phyloP scores from a whole-genome alignment of 2,329 filamentous ascomycete species.

The Cladosporium sp. region DNA sequence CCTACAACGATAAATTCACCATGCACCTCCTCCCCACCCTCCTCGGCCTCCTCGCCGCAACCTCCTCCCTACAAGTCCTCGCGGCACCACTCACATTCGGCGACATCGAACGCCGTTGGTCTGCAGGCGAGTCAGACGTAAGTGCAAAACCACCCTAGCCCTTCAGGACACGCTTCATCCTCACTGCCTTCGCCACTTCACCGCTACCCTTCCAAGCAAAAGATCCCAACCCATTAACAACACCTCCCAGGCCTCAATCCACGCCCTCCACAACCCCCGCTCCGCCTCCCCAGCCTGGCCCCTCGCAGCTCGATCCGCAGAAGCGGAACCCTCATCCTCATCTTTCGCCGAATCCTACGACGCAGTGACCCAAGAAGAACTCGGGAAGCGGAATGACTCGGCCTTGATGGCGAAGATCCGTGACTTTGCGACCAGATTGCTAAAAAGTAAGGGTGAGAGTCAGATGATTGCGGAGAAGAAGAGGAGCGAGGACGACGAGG shows the following conservation, averaged over 20 bases:
- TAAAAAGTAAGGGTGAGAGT: constrained; percentile 13
- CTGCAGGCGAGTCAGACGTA: constrained; percentile 26
- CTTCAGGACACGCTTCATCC: too few species aligned
- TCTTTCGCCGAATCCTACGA: constrained; percentile 5
- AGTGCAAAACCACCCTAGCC: constrained; percentile 10
- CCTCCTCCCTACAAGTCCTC: constrained; percentile 12
- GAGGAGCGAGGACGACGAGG: constrained; percentile 15
- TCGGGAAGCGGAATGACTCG: not conserved
- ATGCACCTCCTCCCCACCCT: constrained; percentile 19
- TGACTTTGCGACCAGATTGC: constrained; percentile 16
- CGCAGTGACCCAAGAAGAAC: constrained; percentile 9
- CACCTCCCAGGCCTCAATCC: constrained; percentile 16
- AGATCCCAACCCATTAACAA: not conserved
- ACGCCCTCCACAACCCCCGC: constrained; percentile 17
- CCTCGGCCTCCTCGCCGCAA: constrained; percentile 14
- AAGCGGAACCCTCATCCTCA: not conserved
- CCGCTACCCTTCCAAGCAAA: not conserved
- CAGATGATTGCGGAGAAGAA: constrained; percentile 7
- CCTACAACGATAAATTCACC: not conserved
- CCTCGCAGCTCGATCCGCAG: not conserved
- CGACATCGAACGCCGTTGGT: constrained; percentile 27
- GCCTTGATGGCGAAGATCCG: constrained; percentile 10
- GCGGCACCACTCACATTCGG: constrained; percentile 19
- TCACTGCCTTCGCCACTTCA: too few species aligned
- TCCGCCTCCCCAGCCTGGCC: constrained; percentile 21